Evolutionary conservation across 139 green algal genomes (phyloP), one percentile per base, ranked within the genome.

Genomic region (Yamagishiella unicocca): DNA sequence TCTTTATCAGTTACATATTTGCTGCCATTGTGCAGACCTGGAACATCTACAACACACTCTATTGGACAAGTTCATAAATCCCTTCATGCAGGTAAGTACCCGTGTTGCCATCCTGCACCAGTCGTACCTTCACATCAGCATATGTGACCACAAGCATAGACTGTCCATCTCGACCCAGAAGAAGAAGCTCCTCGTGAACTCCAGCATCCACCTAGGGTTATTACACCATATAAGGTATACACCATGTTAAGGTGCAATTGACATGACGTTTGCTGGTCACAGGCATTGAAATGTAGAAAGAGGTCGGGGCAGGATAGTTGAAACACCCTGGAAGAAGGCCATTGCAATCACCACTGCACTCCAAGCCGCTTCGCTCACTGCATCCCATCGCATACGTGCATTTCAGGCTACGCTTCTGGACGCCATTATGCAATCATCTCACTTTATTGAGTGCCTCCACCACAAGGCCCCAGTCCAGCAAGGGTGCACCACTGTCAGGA

Each of bases 71-170:
- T 12, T 17, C 50, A 17, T 19, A 42, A 22, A 6, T 5, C 70
- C n/a, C n/a, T n/a, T n/a, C n/a, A n/a, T n/a, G n/a, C n/a, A n/a
- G n/a, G 40, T 4, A 8, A 62, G 38, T 29, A 81, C 25, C n/a
- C 45, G 8, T 9, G 6, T 29, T 31, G 6, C 42, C 25, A 3
- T 17, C 29, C 24, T 2, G 9, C 43, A 38, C 29, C 72, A 29
- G 10, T 22, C 53, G 0, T 54, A 92, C 89, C 92, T 94, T 96
- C 21, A 99, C 35, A 67, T 99, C 96, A 2, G 92, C 93, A 86
- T 99, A 99, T 17, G 90, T 94, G 31, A 96, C 97, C 55, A 99
- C 92, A 38, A 99, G 93, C 93, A 99, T 94, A 6, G 95, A 95
- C 55, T 88, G 82, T 77, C 97, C 96, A 88, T 99, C 97, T 2